phyloP scores from a whole-genome alignment of 2,329 filamentous ascomycete species.

The Trichoderma koningiopsis region DNA sequence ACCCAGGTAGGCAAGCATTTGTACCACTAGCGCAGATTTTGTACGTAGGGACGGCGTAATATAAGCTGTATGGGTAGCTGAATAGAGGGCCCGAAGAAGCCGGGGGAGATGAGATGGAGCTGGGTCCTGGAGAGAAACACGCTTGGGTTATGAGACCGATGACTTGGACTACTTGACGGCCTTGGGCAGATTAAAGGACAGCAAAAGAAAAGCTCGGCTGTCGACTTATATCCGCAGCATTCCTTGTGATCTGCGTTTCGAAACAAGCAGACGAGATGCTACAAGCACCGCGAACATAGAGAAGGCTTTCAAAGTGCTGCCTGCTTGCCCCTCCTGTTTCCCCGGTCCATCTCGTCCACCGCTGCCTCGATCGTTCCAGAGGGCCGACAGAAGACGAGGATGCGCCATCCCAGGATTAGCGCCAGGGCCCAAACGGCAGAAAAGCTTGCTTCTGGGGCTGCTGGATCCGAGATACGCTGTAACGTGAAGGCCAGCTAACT shows the following conservation, averaged over 20 bases:
- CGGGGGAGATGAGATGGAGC: neutral
- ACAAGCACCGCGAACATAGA: neutral
- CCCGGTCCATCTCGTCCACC: constrained; percentile 10
- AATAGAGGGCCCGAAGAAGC: neutral
- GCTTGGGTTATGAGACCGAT: neutral
- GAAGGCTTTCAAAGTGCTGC: neutral
- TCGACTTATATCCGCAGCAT: neutral
- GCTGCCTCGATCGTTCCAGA: constrained; percentile 20
- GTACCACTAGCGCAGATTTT: neutral
- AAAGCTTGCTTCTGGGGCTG: neutral
- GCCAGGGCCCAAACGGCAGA: neutral
- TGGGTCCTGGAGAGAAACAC: neutral
- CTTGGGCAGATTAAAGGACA: neutral
- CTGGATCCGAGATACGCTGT: neutral
- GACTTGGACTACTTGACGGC: neutral
- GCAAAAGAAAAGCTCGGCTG: neutral
- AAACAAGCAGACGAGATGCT: neutral
- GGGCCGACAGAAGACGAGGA: neutral
- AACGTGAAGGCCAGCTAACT: too few relatives aligned
- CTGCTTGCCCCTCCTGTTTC: neutral
- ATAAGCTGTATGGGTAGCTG: neutral
- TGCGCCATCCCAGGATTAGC: constrained; percentile 5
- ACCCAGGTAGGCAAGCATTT: neutral
- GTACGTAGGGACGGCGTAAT: neutral
- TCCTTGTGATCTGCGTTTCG: neutral